Base-by-base conservation (phyloP, 257 asterid genomes). In the Solanum appendiculatum region DNA sequence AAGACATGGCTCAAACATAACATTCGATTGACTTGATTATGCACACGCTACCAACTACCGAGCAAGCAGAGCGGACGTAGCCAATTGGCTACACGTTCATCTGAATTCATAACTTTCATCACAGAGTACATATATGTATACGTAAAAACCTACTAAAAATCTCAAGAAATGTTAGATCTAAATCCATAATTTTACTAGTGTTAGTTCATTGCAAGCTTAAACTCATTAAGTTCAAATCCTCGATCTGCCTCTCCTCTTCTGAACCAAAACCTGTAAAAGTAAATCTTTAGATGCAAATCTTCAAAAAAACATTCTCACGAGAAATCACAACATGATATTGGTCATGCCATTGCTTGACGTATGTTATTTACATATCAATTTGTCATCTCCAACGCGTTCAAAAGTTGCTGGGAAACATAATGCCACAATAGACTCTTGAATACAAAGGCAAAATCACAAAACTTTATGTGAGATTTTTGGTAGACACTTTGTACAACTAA, bases 401-500 rank as follows among this genome's bases (percentile, higher is more conserved):
- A 78, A 44, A 78, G 37, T 27, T 78, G 64, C 37, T 42, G 39
- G 25, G 39, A 1, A 42, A 15, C 14, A 25, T 42, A 78, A 9
- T 20, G 31, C 39, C 25, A 44, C 39, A 27, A 44, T 16, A 78
- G 64, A 78, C 40, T 78, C 40, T 78, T 18, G 84, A 48, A 34
- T 34, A 36, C 16, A 36, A 48, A 72, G 46, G 81, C 7, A 72
- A 36, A 34, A 34, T 34, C 23, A 11, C 12, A 72, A 36, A 34
- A 4, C 1, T 18, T 70, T 20, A 7, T 20, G 25, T 9, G 40
- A 68, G 75, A 34, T 18, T 15, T 33, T 7, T 15, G 8, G 1
- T 13, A 9, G 63, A 78, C 64, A 20, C 18, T 78, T 51, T 90
- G 74, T 87, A 92, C 98, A 93, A 54, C 88, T 88, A 37, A 86